These are phyloP conservation scores for Aspergillus sp. DNA, from an alignment of 2,329 filamentous ascomycete genomes.

Conservation along the genomic window DNA sequence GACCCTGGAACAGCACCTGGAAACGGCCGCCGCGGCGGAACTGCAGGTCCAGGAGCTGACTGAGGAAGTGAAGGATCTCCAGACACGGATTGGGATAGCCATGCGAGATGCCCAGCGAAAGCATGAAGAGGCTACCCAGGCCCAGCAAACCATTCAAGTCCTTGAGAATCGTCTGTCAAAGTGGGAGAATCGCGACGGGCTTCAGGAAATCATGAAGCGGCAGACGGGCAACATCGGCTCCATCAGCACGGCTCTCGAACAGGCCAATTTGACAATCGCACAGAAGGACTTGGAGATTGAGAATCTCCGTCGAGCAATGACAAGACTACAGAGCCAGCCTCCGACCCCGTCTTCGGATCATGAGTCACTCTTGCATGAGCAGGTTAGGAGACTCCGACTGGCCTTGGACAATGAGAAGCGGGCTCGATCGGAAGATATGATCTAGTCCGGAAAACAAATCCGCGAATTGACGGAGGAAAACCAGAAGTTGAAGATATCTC, in stretches of 20 bases:
- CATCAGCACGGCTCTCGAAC: slow-evolving; percentile 13
- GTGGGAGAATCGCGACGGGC: slow-evolving; percentile 2
- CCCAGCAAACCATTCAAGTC: slow-evolving; percentile 5
- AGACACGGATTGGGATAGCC: slow-evolving; percentile 4
- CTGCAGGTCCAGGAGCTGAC: neutral
- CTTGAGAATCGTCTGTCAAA: slow-evolving; percentile 15
- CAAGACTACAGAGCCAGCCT: neutral
- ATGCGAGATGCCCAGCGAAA: slow-evolving; percentile 12
- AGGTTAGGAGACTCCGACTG: neutral
- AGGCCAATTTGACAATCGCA: slow-evolving; percentile 12
- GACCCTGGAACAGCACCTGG: slow-evolving; percentile 7
- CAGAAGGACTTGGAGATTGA: slow-evolving; percentile 12
- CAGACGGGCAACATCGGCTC: slow-evolving; percentile 11
- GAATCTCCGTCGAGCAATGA: slow-evolving; percentile 2
- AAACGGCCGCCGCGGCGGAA: neutral
- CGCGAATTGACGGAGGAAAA: slow-evolving; percentile 16
- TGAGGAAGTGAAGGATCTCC: slow-evolving; percentile 5
- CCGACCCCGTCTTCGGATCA: too few relatives aligned
- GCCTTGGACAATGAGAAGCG: slow-evolving; percentile 13
- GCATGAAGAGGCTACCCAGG: slow-evolving; percentile 3
- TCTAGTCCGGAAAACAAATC: slow-evolving; percentile 12
- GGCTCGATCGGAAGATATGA: slow-evolving; percentile 14
- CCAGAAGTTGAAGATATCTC: slow-evolving; percentile 17
- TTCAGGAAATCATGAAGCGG: slow-evolving; percentile 15
- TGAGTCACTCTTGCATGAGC: too few relatives aligned